Evolutionary conservation across 2,329 filamentous ascomycete species (phyloP).

Genomic region (Metarhizium sp.): DNA sequence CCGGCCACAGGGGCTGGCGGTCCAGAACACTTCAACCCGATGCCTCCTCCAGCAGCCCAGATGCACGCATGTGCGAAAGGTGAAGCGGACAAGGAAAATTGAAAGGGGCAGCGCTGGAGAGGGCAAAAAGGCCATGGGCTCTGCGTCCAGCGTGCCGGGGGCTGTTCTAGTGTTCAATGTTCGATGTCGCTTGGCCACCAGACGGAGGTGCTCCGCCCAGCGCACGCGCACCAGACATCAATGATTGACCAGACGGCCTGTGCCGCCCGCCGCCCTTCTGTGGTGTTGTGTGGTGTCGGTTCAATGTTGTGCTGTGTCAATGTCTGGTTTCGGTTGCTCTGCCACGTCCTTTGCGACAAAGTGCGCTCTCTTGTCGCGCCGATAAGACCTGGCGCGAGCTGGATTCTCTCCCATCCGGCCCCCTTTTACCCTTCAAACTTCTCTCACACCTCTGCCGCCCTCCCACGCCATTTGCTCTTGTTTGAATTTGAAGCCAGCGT

Average conservation of each 20-base stretch:
- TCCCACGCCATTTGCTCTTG: not conserved
- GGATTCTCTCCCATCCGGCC: not conserved
- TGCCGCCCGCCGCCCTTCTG: not conserved
- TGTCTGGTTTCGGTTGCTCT: not conserved
- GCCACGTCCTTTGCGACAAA: not conserved
- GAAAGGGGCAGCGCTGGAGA: too few species aligned
- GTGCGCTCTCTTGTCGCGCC: not conserved
- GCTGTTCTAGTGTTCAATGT: too few species aligned
- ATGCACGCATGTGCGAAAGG: too few species aligned
- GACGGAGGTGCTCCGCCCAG: too few species aligned
- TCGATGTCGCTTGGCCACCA: too few species aligned
- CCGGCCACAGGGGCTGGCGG: not conserved
- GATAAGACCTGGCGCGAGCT: not conserved
- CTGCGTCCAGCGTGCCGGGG: too few species aligned
- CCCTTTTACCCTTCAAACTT: not conserved
- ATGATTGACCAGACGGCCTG: not conserved
- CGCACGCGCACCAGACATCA: too few species aligned
- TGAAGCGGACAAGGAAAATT: too few species aligned
- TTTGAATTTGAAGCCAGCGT: not conserved
- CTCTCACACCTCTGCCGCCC: not conserved
- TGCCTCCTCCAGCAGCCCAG: too few species aligned
- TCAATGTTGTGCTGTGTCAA: not conserved
- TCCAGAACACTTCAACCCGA: not conserved
- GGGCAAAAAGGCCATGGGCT: too few species aligned
- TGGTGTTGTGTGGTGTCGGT: not conserved